These are phyloP conservation scores for Paspalum notatum DNA, from an alignment of 176 grass and related monocot genomes.

Conservation along the genomic window DNA sequence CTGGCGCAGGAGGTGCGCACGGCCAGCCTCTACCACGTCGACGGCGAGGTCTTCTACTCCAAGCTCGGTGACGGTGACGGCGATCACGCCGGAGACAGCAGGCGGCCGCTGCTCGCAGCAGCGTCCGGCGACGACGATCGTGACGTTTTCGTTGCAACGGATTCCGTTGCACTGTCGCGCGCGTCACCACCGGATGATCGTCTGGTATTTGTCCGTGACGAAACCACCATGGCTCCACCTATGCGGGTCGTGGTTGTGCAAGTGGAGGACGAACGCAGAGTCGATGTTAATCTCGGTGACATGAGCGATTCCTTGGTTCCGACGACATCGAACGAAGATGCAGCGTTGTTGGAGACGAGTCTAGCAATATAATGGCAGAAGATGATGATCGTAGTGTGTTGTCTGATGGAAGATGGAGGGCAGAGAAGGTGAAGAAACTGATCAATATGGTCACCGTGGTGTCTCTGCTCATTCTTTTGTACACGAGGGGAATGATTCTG, in stretches of 20 bases:
- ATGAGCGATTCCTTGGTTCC: background rate
- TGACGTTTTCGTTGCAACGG: background rate
- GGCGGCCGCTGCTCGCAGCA: background rate
- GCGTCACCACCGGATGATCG: background rate
- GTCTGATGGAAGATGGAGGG: constrained; percentile 28
- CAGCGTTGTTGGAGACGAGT: background rate
- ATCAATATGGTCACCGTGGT: constrained; percentile 38
- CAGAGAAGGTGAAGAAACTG: constrained; percentile 45
- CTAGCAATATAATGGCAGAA: background rate
- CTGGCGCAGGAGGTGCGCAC: constrained; percentile 85
- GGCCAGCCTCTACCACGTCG: constrained; percentile 56
- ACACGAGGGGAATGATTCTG: constrained; percentile 39
- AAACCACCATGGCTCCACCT: constrained; percentile 25
- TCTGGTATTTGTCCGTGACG: constrained; percentile 24
- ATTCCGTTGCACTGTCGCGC: background rate
- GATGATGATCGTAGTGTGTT: background rate
- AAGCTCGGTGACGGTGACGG: background rate
- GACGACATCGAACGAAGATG: background rate
- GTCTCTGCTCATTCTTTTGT: constrained; percentile 39
- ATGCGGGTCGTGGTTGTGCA: constrained; percentile 31
- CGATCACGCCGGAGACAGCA: background rate
- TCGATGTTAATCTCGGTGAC: background rate
- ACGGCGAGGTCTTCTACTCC: constrained; percentile 57
- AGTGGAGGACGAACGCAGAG: constrained; percentile 6
- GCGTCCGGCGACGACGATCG: background rate